Conservation (phyloP, 2,329 filamentous ascomycete species). For the Exserohilum turcica region DNA sequence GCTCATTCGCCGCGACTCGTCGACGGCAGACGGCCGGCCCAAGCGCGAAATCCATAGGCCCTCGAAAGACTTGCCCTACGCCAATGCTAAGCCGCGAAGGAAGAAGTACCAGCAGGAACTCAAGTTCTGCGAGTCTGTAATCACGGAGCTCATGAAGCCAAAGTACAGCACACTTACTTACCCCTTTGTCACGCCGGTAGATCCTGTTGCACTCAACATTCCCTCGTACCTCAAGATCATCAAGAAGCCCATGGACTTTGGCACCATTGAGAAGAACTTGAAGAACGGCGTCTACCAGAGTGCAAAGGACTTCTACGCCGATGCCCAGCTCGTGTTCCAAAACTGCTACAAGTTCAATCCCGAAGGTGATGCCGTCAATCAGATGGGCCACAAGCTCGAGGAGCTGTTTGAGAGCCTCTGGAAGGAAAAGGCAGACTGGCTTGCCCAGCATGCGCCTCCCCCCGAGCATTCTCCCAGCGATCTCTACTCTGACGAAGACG, state of each 20-base stretch:
- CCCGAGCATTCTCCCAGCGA: slow-evolving; percentile 67
- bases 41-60: slow-evolving; percentile 94
- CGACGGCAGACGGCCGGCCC: slow-evolving; percentile 76
- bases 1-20: slow-evolving; percentile 83
- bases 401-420: slow-evolving; percentile 76
- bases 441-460: slow-evolving; percentile 73
- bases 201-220: slow-evolving; percentile 91
- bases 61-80: slow-evolving; percentile 87
- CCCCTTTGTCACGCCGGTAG: slow-evolving; percentile 83
- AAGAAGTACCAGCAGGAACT: slow-evolving; percentile 89
- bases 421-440: slow-evolving; percentile 78
- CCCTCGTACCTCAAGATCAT: slow-evolving; percentile 91
- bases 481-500: slow-evolving; percentile 62
- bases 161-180: slow-evolving; percentile 71
- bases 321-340: slow-evolving; percentile 79
- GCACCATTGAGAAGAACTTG: slow-evolving; percentile 75
- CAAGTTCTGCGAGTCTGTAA: slow-evolving; percentile 82
- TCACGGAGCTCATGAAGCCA: slow-evolving; percentile 76
- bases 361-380: slow-evolving; percentile 73
- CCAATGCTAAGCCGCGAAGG: slow-evolving; percentile 80
- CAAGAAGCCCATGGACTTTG: slow-evolving; percentile 95
- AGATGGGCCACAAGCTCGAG: slow-evolving; percentile 73
- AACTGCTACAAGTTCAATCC: slow-evolving; percentile 95
- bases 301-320: slow-evolving; percentile 82
- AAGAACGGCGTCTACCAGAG: slow-evolving; percentile 78